phyloP scores from a whole-genome alignment of 2,329 filamentous ascomycete species.

The Conoideocrella luteorostrata region DNA sequence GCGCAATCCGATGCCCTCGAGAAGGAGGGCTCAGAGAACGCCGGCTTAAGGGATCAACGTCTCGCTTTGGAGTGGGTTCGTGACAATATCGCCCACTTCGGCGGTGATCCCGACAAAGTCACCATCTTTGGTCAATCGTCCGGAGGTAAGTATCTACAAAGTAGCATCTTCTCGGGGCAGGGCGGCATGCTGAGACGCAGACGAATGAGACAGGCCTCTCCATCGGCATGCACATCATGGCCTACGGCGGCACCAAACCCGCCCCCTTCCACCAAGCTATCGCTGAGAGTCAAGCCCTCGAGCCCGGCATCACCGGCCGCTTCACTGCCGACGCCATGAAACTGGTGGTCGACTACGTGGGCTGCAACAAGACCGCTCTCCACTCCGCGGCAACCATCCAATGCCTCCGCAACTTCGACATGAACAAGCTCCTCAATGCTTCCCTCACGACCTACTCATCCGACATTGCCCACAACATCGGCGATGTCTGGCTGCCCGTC shows the following conservation, averaged over 20 bases:
- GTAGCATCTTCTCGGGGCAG: no score
- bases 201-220: no score
- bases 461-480: conserved; percentile 39
- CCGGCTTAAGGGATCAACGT: conserved; percentile 48
- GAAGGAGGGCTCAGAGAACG: conserved; percentile 27
- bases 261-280: conserved; percentile 40
- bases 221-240: conserved; percentile 41
- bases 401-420: conserved; percentile 39
- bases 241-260: conserved; percentile 36
- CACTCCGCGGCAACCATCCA: conserved; percentile 36
- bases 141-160: no score
- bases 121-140: conserved; percentile 27
- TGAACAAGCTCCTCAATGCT: conserved; percentile 34
- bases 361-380: conserved; percentile 34
- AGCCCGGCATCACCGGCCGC: conserved; percentile 42
- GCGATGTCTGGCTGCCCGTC: conserved; percentile 44
- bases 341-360: conserved; percentile 32
- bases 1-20: conserved; percentile 17
- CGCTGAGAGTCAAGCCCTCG: conserved; percentile 41
- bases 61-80: conserved; percentile 35
- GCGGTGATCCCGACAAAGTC: conserved; percentile 40
- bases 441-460: conserved; percentile 34
- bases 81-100: conserved; percentile 40
- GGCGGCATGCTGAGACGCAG: no score
- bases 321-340: conserved; percentile 41